Evolutionary conservation across 2,329 filamentous ascomycete genomes (phyloP).

Genomic region (Aspergillus ochraceoroseus): DNA sequence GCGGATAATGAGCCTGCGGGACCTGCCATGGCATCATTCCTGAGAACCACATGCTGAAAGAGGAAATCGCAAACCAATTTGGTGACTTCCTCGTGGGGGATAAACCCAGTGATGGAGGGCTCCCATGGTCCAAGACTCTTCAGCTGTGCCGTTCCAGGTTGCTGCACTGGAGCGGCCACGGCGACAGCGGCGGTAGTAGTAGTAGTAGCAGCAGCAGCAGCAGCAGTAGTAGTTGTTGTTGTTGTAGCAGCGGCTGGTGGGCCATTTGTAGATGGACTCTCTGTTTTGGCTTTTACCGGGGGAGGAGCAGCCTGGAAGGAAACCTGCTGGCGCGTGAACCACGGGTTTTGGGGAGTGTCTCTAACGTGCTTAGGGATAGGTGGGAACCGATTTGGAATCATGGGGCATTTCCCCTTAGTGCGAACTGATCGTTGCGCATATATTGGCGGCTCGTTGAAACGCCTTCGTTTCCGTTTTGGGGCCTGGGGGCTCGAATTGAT

Average conservation of each 20-base stretch:
- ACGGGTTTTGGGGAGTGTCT: constrained; percentile 21
- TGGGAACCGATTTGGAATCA: constrained; percentile 37
- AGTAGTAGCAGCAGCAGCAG: no score
- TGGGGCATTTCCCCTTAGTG: constrained; percentile 40
- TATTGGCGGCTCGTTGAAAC: constrained; percentile 52
- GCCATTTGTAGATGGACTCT: constrained; percentile 14
- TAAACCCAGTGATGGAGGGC: constrained; percentile 61
- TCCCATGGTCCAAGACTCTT: constrained; percentile 45
- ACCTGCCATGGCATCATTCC: constrained; percentile 56
- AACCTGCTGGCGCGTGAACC: constrained; percentile 23
- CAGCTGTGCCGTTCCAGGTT: constrained; percentile 19
- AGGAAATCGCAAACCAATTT: constrained; percentile 76
- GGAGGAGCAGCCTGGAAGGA: constrained; percentile 14
- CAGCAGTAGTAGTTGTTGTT: no score
- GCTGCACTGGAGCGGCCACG: constrained; percentile 17
- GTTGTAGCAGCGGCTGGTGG: neutral
- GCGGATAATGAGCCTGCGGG: constrained; percentile 54
- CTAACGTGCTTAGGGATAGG: constrained; percentile 34
- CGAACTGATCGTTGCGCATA: constrained; percentile 46
- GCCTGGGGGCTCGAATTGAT: constrained; percentile 30
- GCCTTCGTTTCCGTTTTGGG: constrained; percentile 47
- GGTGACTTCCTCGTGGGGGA: constrained; percentile 69
- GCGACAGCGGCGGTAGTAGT: no score
- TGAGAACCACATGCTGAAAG: constrained; percentile 64
- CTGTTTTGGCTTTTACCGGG: constrained; percentile 5